Evolutionary conservation across 169 alveolate genomes (phyloP).

Genomic region (Eimeria necatrix): DNA sequence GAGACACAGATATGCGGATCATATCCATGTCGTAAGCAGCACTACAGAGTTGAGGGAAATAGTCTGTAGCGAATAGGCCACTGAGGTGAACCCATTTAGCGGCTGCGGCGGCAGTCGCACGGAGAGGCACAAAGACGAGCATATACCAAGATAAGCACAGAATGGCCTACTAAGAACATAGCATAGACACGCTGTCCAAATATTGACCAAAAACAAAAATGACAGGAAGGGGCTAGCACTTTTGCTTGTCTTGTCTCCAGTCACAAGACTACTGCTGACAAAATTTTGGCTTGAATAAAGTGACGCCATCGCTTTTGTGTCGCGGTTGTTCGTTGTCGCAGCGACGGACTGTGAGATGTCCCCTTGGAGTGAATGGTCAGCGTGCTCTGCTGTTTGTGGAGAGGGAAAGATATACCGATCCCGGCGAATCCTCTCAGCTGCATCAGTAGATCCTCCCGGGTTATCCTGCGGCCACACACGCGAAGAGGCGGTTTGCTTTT

Average conservation of each 20-base stretch:
- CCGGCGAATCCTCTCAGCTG: conserved; percentile 77
- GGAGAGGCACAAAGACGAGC: neutral
- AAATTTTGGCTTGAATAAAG: no score
- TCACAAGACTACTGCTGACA: no score
- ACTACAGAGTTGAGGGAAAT: no score
- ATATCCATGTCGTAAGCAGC: conserved; percentile 78
- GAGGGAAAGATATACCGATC: conserved; percentile 78
- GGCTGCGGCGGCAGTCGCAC: no score
- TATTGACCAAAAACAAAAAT: no score
- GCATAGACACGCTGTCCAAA: neutral
- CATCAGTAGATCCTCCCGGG: conserved; percentile 80
- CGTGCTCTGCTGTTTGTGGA: conserved; percentile 84
- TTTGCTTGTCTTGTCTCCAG: no score
- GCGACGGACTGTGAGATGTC: conserved; percentile 85
- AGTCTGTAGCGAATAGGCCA: no score
- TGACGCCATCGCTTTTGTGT: neutral
- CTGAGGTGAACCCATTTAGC: no score
- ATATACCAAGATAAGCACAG: neutral
- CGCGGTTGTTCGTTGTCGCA: neutral
- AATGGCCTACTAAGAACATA: neutral
- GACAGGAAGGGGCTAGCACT: no score
- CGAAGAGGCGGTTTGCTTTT: conserved; percentile 46
- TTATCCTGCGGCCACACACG: conserved; percentile 77
- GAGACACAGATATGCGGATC: conserved; percentile 80
- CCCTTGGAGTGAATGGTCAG: conserved; percentile 85